Evolutionary conservation across 2,329 filamentous ascomycete species (phyloP).

Genomic region (Sporothrix brasiliensis): DNA sequence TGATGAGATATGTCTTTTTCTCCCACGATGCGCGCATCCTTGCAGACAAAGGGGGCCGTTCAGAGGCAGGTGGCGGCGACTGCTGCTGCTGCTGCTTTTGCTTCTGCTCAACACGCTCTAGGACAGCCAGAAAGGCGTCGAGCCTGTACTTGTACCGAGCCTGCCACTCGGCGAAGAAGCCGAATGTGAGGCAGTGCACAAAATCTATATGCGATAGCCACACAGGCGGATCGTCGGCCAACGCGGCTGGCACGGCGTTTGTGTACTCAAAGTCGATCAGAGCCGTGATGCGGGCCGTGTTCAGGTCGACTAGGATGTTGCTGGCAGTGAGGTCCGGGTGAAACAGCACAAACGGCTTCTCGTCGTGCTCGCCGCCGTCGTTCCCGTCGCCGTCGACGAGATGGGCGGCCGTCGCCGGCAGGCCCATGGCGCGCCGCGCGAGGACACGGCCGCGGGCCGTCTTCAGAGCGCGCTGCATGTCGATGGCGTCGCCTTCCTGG

Average conservation of each 20-base stretch:
- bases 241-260: constrained; percentile 47
- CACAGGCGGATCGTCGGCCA: constrained; percentile 42
- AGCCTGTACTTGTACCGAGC: neutral
- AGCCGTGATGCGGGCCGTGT: constrained; percentile 44
- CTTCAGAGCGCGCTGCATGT: constrained; percentile 40
- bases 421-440: constrained; percentile 37
- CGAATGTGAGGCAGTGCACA: neutral
- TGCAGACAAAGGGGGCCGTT: neutral
- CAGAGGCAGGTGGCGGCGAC: neutral
- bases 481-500: constrained; percentile 32
- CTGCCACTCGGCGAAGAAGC: neutral
- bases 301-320: constrained; percentile 47
- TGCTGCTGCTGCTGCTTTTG: neutral
- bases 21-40: neutral
- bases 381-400: neutral
- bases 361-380: neutral
- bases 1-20: neutral
- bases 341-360: constrained; percentile 36
- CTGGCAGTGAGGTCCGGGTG: constrained; percentile 46
- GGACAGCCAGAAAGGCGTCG: neutral
- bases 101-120: neutral
- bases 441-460: constrained; percentile 42
- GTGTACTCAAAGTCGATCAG: constrained; percentile 49
- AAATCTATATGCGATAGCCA: constrained; percentile 38
- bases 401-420: neutral